Evolutionary conservation across 345 rosid genomes (phyloP), one percentile per base, ranked within the genome.

Genomic region (Carallia pectinifolia): DNA sequence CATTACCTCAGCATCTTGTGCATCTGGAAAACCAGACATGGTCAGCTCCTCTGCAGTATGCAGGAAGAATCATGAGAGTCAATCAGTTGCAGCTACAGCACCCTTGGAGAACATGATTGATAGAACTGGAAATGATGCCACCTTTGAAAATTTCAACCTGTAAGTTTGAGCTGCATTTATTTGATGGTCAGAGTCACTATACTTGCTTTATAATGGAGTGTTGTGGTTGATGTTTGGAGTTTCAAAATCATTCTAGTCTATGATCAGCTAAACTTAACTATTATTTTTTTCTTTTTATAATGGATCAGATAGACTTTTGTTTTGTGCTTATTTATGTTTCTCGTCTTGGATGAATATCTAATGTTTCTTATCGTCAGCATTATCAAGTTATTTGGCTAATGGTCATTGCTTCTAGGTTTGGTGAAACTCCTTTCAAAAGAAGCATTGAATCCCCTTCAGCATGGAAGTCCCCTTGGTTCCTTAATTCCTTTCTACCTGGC

Each of bases 401-500:
- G 50, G 16, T 44, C 12, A 44, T 44, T 12, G 50, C 50, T 44
- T 10, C 50, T 84, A 92, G 99, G 77, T 90, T 90, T 74, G 88
- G 93, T 71, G 96, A 82, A 58, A 95, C 98, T 70, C 98, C 98
- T 40, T 88, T 89, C 72, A 85, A 76, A 77, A 85, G 96, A 81
- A 87, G 91, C 71, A 77, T 92, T 10, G 98, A 96, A 72, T 96
- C 99, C 52, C 99, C 97, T 62, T 92, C 97, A 37, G 98, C 94
- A 48, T 96, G 99, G 99, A 96, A 88, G 75, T 95, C 99, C 17
- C 99, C 99, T 52, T 86, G 94, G 90, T 96, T 88, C 72, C 59
- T 90, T 16, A 90, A 90, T 79, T 82, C 97, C 59, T 84, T 96
- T 69, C 71, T 88, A 52, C 89, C 90, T 16, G 96, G 95, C 61